Base-by-base conservation (phyloP, 257 asterid genomes). In the Ilex aquifolium region DNA sequence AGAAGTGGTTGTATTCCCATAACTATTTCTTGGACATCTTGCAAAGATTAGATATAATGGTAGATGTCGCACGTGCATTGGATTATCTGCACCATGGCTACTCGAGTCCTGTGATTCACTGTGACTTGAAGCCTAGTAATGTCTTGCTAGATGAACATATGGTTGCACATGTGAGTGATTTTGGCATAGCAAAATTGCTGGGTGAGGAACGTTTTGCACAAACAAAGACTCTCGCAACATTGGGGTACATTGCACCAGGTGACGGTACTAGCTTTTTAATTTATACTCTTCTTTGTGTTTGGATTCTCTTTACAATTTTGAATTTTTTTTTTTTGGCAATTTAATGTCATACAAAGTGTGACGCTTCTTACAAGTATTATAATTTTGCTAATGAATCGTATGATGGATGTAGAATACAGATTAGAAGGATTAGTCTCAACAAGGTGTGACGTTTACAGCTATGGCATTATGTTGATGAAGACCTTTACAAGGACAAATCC, bases 41-140 rank as follows among this genome's bases (percentile, higher is more conserved):
- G 31, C 77, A 63, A 15, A 56, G 83, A 39, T 46, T 77, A 44
- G 39, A 60, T 14, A 59, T 77, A 17, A 70, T 74, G 79, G 73
- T 66, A 1, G 75, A 78, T 69, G 80, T 74, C 27, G 80, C 78
- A 7, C 2, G 56, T 27, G 76, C 79, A 13, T 58, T 75, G 59
- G 64, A 68, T 4, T 65, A 79, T 69, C 76, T 79, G 13, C 81
- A 75, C 15, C 61, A 31, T 17, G 76, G 76, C 31, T 66, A 66
- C n/a, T 39, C 78, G 8, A 30, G 42, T 8, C 74, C 72, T 3
- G 74, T 78, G 51, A 54, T 66, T 29, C 84, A 79, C 32, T 72
- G 79, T 58, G 81, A 75, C 64, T 2, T 79, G 64, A 69, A 79
- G 62, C 83, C 77, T 3, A 65, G 68, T 30, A 78, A 78, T 12